These are phyloP conservation scores for Yamadazyma spencermartinsiae DNA, from an alignment of 1,139 yeast genomes.

Conservation along the genomic window DNA sequence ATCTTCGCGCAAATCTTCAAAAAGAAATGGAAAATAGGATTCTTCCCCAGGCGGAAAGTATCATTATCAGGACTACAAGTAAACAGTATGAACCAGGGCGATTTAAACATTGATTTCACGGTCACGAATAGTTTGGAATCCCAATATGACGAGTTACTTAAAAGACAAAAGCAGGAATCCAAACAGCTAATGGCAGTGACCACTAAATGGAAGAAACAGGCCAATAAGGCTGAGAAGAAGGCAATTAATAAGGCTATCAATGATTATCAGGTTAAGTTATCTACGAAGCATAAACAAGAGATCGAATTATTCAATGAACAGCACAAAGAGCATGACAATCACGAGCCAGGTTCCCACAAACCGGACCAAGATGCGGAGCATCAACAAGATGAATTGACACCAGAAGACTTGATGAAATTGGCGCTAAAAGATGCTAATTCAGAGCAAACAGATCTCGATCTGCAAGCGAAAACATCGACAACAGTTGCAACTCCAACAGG, in stretches of 20 bases:
- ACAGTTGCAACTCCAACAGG: conserved; percentile 7
- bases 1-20: too few species aligned
- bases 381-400: conserved; percentile 2
- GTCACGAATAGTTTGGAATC: conserved; percentile 5
- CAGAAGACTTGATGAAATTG: conserved; percentile 2
- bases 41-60: not conserved
- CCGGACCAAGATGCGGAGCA: not conserved
- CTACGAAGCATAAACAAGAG: conserved; percentile 3
- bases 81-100: not conserved
- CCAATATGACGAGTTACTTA: conserved; percentile 50
- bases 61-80: not conserved
- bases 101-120: not conserved
- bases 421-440: conserved; percentile 14
- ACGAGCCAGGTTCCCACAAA: too few species aligned
- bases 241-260: conserved; percentile 55
- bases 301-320: not conserved
- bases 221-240: conserved; percentile 75
- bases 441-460: not conserved
- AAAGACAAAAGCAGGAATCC: conserved; percentile 68
- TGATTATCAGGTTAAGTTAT: conserved; percentile 43
- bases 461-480: not conserved
- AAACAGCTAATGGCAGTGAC: conserved; percentile 64
- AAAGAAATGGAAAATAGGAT: too few species aligned
- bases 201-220: conserved; percentile 80
- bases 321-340: too few species aligned